Conservation (phyloP, 805 yeast species). For the Sungouiella blattae region DNA sequence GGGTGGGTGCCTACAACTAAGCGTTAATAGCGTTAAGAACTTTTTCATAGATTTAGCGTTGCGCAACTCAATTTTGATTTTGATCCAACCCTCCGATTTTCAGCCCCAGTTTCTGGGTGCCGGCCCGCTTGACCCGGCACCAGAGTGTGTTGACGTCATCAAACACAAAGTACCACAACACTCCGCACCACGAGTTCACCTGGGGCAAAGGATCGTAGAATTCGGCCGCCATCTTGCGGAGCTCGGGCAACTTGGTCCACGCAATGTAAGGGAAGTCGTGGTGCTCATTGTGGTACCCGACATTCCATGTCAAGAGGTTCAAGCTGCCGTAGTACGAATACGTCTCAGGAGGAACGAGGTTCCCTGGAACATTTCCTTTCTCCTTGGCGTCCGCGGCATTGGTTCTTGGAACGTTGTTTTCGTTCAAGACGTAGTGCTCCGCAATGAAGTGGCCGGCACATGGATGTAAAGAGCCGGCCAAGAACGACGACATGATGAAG, state of each 20-base stretch:
- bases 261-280: slow-evolving; percentile 94
- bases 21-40: background rate
- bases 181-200: slow-evolving; percentile 76
- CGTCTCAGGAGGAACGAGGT: slow-evolving; percentile 64
- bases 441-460: slow-evolving; percentile 94
- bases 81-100: slow-evolving; percentile 19
- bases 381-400: slow-evolving; percentile 15
- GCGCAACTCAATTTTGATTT: too few relatives aligned
- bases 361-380: slow-evolving; percentile 24
- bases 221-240: slow-evolving; percentile 68
- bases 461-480: slow-evolving; percentile 92
- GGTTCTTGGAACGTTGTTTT: slow-evolving; percentile 44
- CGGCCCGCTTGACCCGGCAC: slow-evolving; percentile 74
- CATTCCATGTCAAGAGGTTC: slow-evolving; percentile 82
- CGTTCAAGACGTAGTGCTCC: slow-evolving; percentile 77
- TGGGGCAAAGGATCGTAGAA: slow-evolving; percentile 78
- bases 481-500: slow-evolving; percentile 70
- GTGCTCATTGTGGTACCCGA: slow-evolving; percentile 91
- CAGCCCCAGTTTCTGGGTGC: slow-evolving; percentile 33
- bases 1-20: background rate
- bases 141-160: slow-evolving; percentile 67
- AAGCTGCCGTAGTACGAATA: slow-evolving; percentile 83
- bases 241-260: slow-evolving; percentile 72
- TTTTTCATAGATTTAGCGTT: background rate
- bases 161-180: slow-evolving; percentile 66